Evolutionary conservation across 805 yeast genomes (phyloP).

Genomic region (Metschnikowia sp.): DNA sequence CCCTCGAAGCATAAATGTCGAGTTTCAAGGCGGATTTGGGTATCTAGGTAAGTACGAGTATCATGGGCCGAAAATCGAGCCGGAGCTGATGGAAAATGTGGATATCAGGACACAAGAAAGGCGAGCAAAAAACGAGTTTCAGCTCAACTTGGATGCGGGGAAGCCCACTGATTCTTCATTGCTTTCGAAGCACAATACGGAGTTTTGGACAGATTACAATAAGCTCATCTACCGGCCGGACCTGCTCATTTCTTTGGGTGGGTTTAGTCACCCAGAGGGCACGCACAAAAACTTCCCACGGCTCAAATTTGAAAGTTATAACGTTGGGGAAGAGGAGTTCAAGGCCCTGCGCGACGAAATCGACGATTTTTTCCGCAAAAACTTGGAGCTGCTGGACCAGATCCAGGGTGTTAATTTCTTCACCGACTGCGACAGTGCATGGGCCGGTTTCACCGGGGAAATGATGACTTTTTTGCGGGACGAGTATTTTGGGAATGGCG

Average conservation of each 20-base stretch:
- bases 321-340: constrained; percentile 63
- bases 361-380: constrained; percentile 53
- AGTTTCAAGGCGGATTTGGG: constrained; percentile 74
- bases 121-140: constrained; percentile 56
- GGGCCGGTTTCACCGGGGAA: constrained; percentile 74
- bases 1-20: constrained; percentile 87
- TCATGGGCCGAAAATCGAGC: constrained; percentile 18
- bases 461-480: constrained; percentile 59
- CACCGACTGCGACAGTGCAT: constrained; percentile 71
- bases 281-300: constrained; percentile 29
- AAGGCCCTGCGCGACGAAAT: constrained; percentile 28
- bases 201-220: constrained; percentile 80
- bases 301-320: constrained; percentile 44
- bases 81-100: constrained; percentile 8
- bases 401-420: constrained; percentile 68
- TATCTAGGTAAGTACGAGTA: constrained; percentile 56
- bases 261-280: constrained; percentile 51
- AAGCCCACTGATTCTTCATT: constrained; percentile 17
- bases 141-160: constrained; percentile 56
- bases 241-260: constrained; percentile 48
- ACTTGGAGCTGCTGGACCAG: constrained; percentile 73
- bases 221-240: constrained; percentile 64
- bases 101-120: constrained; percentile 33
- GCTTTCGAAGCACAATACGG: constrained; percentile 42
- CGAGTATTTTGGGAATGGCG: constrained; percentile 52